These are phyloP conservation scores for Aspergillus fijiensis DNA, from an alignment of 2,329 filamentous ascomycete genomes.

Conservation along the genomic window DNA sequence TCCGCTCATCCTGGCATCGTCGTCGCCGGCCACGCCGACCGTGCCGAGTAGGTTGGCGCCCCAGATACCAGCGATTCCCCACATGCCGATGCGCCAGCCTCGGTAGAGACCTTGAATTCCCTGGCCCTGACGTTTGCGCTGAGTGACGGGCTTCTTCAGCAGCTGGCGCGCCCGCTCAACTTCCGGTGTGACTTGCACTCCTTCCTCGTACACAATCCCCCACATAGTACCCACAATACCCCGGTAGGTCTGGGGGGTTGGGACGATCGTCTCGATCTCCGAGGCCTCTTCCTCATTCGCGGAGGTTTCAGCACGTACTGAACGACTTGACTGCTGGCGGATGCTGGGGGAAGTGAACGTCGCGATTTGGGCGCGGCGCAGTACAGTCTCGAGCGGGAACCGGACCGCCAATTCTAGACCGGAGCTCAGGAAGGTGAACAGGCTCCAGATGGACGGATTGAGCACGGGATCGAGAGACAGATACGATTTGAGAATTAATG, in stretches of 20 bases:
- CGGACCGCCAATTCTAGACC: constrained; percentile 79
- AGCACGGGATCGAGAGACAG: constrained; percentile 78
- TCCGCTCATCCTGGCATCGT: constrained; percentile 34
- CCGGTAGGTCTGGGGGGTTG: constrained; percentile 70
- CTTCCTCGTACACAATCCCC: constrained; percentile 80
- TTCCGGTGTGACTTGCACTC: constrained; percentile 51
- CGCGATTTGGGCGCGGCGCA: constrained; percentile 81
- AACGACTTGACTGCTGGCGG: constrained; percentile 32
- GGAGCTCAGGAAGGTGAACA: constrained; percentile 79
- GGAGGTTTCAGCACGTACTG: constrained; percentile 17
- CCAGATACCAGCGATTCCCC: constrained; percentile 57
- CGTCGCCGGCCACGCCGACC: constrained; percentile 36
- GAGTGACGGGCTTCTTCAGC: constrained; percentile 39
- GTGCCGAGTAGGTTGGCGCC: constrained; percentile 48
- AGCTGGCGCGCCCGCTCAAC: constrained; percentile 39
- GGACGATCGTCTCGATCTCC: constrained; percentile 70
- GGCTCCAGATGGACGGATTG: constrained; percentile 76
- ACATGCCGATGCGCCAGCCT: constrained; percentile 58
- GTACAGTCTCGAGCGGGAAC: constrained; percentile 85
- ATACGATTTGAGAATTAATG: constrained; percentile 80
- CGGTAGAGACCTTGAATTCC: constrained; percentile 57
- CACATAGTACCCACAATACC: constrained; percentile 93
- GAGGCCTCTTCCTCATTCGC: constrained; percentile 17
- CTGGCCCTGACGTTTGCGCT: constrained; percentile 51
- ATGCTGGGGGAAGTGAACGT: constrained; percentile 61